Evolutionary conservation across 1,284 basidiomycete genomes (phyloP).

Genomic region (Athelia sp.): DNA sequence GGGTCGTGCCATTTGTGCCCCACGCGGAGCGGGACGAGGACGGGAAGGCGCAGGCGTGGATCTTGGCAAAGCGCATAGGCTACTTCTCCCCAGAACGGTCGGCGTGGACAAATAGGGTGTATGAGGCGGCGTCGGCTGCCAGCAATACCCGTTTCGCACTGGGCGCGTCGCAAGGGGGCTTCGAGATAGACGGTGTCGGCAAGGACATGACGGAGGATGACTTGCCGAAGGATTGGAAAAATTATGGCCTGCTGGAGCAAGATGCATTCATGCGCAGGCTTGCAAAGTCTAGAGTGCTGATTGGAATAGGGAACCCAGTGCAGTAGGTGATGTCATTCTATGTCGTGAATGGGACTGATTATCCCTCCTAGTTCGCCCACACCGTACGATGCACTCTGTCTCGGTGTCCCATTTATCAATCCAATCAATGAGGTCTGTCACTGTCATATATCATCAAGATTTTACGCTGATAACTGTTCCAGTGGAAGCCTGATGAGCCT

Average conservation of each 20-base stretch:
- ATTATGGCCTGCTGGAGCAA: not conserved
- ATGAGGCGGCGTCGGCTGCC: no score
- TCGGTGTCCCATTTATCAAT: conserved; percentile 4
- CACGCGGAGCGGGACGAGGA: no score
- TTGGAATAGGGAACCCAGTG: conserved; percentile 6
- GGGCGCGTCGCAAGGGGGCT: no score
- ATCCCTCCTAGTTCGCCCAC: conserved; percentile 3
- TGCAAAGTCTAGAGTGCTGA: conserved; percentile 4
- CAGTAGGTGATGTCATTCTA: not conserved
- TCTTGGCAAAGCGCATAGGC: no score
- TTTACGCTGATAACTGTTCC: no score
- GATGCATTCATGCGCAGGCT: conserved; percentile 1
- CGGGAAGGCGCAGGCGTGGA: no score
- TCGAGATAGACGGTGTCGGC: no score
- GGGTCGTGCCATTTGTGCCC: no score
- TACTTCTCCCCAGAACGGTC: no score
- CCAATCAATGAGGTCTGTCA: not conserved
- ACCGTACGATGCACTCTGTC: conserved; percentile 9
- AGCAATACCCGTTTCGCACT: no score
- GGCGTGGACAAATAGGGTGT: no score
- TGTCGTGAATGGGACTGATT: not conserved
- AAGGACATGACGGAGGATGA: no score
- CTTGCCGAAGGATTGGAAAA: conserved; percentile 4
- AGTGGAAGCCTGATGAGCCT: not conserved
- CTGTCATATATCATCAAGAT: not conserved